These are phyloP conservation scores for Bipolaris oryzae DNA, from an alignment of 2,329 filamentous ascomycete genomes.

Conservation along the genomic window DNA sequence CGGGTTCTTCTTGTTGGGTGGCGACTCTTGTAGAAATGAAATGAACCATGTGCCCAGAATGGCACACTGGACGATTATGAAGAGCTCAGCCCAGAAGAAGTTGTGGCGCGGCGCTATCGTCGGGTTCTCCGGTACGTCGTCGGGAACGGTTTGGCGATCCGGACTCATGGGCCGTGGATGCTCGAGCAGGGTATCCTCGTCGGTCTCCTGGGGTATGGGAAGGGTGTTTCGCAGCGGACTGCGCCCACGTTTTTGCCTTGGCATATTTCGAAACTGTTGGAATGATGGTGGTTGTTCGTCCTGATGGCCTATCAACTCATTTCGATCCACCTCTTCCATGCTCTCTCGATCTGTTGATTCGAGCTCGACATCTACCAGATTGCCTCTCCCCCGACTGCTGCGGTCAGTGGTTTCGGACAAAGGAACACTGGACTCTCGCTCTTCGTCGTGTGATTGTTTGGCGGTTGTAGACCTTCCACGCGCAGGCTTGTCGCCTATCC, in stretches of 20 bases:
- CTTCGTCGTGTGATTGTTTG: constrained; percentile 42
- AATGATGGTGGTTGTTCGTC: constrained; percentile 63
- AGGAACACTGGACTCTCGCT: constrained; percentile 50
- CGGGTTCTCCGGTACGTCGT: constrained; percentile 60
- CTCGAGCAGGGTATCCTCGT: constrained; percentile 56
- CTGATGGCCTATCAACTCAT: constrained; percentile 46
- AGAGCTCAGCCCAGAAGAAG: constrained; percentile 89
- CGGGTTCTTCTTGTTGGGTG: constrained; percentile 69
- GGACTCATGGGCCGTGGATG: constrained; percentile 55
- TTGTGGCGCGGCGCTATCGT: constrained; percentile 67
- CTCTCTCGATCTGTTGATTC: constrained; percentile 65
- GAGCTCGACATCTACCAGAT: constrained; percentile 85
- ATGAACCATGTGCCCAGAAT: constrained; percentile 88
- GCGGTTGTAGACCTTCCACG: constrained; percentile 48
- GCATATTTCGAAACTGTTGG: constrained; percentile 61
- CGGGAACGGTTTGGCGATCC: constrained; percentile 61
- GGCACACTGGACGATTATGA: constrained; percentile 80
- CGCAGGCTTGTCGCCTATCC: constrained; percentile 57
- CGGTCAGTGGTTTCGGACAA: constrained; percentile 50
- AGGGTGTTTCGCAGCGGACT: constrained; percentile 50
- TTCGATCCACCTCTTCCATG: constrained; percentile 48
- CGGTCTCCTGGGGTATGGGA: constrained; percentile 57
- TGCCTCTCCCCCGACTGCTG: constrained; percentile 64
- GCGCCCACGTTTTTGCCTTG: constrained; percentile 46
- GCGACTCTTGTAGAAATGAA: constrained; percentile 85